These are phyloP conservation scores for Psidium friedrichsthalianum DNA, from an alignment of 345 rosid genomes.

Conservation along the genomic window DNA sequence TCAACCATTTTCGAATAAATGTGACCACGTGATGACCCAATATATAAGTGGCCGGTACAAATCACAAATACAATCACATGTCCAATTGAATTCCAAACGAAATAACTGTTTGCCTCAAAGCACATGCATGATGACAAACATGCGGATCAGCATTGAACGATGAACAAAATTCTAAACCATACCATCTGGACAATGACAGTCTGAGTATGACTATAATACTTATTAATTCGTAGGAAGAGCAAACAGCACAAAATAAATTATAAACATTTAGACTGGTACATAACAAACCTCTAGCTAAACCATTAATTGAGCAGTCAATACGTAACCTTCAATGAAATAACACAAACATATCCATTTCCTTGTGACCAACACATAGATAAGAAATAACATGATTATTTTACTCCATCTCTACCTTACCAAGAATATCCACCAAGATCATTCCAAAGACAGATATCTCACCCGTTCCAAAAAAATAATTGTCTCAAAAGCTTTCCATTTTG, in stretches of 20 bases:
- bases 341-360: neutral
- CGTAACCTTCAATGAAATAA: neutral
- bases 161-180: neutral
- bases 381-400: neutral
- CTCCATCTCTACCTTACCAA: neutral
- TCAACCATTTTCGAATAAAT: neutral
- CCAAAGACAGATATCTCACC: conserved; percentile 29
- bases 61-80: neutral
- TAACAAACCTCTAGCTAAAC: neutral
- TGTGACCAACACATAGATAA: neutral
- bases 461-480: conserved; percentile 74
- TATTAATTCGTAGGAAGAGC: neutral
- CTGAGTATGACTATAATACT: neutral
- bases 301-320: neutral
- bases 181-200: neutral
- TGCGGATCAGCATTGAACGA: neutral
- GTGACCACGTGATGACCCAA: neutral
- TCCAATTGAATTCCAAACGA: neutral
- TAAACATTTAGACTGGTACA: neutral
- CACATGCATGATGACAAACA: neutral
- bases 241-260: neutral
- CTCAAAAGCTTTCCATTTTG: conserved; percentile 93
- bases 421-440: neutral
- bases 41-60: neutral
- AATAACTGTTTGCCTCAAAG: neutral